These are phyloP conservation scores for Sarocladium brachiariae DNA, from an alignment of 2,329 filamentous ascomycete species.

Conservation along the genomic window DNA sequence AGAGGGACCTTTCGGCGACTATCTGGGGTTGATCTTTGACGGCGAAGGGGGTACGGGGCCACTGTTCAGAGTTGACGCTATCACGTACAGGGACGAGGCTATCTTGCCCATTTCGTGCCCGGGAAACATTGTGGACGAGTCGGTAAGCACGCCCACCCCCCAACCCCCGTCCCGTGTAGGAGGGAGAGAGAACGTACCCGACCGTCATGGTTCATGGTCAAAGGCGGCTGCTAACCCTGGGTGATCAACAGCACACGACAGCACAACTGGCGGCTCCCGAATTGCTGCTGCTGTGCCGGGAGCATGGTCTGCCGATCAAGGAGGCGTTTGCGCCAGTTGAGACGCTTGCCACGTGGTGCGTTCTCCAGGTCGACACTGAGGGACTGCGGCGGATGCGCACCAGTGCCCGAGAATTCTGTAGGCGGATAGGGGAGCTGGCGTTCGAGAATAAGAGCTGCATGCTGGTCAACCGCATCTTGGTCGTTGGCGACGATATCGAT, in stretches of 20 bases:
- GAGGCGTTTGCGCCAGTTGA: conserved; percentile 38
- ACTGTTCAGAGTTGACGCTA: conserved; percentile 35
- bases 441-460: conserved; percentile 34
- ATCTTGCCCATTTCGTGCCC: conserved; percentile 42
- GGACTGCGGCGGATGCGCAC: conserved; percentile 50
- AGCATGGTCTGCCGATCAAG: conserved; percentile 32
- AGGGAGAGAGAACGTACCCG: conserved; percentile 3
- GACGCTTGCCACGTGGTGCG: conserved; percentile 41
- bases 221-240: not conserved
- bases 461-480: conserved; percentile 35
- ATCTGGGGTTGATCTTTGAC: conserved; percentile 24
- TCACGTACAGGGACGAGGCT: conserved; percentile 39
- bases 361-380: conserved; percentile 48
- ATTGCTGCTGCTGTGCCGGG: conserved; percentile 29
- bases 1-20: conserved; percentile 44
- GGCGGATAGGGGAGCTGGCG: conserved; percentile 34
- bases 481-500: conserved; percentile 44
- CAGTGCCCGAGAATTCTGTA: conserved; percentile 30
- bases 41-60: conserved; percentile 31
- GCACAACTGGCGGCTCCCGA: conserved; percentile 36
- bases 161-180: not conserved
- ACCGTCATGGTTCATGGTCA: not conserved
- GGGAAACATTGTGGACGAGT: conserved; percentile 38
- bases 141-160: conserved; percentile 16
- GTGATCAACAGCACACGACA: conserved; percentile 26